Percentiles rank a stretch among this genome's conserved stretches.
Evolutionary conservation across 1,139 yeast genomes (phyloP).

Genomic region (Schwanniomyces etchellsii): DNA sequence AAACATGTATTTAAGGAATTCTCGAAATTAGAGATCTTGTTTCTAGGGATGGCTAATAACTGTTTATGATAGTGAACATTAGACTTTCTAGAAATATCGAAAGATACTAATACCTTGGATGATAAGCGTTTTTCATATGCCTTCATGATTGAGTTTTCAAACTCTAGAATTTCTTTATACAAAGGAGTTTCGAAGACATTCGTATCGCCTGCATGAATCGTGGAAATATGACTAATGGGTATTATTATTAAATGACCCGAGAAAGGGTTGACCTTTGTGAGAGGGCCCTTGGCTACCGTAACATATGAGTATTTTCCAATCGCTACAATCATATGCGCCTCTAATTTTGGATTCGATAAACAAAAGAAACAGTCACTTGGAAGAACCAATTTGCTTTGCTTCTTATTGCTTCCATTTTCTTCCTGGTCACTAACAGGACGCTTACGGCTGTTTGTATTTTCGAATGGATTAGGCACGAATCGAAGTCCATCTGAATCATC

Average conservation of each 20-base stretch:
- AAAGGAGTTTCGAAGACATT: constrained; percentile 14
- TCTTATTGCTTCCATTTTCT: constrained; percentile 8
- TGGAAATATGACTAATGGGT: constrained; percentile 74
- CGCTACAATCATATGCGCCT: constrained; percentile 74
- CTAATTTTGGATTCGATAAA: constrained; percentile 72
- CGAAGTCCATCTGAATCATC: constrained; percentile 6
- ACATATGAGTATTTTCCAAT: constrained; percentile 64
- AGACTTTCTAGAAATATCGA: constrained; percentile 52
- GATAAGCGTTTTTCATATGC: constrained; percentile 35
- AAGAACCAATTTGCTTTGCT: constrained; percentile 31
- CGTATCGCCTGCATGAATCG: constrained; percentile 14
- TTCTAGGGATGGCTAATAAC: constrained; percentile 51
- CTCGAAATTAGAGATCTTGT: constrained; percentile 31
- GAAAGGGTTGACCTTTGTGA: constrained; percentile 52
- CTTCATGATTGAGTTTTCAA: constrained; percentile 37
- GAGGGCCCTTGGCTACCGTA: constrained; percentile 85
- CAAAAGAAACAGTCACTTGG: constrained; percentile 78
- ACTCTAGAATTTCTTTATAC: constrained; percentile 26
- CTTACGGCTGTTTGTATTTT: not conserved
- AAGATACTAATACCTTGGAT: constrained; percentile 45
- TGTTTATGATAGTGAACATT: constrained; percentile 67
- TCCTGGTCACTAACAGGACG: constrained; percentile 10
- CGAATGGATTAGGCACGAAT: constrained; percentile 35
- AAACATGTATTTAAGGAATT: constrained; percentile 29
- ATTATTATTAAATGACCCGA: constrained; percentile 81